Base-by-base conservation (phyloP, 1,284 basidiomycete species). In the Cryptococcus depauperatus region DNA sequence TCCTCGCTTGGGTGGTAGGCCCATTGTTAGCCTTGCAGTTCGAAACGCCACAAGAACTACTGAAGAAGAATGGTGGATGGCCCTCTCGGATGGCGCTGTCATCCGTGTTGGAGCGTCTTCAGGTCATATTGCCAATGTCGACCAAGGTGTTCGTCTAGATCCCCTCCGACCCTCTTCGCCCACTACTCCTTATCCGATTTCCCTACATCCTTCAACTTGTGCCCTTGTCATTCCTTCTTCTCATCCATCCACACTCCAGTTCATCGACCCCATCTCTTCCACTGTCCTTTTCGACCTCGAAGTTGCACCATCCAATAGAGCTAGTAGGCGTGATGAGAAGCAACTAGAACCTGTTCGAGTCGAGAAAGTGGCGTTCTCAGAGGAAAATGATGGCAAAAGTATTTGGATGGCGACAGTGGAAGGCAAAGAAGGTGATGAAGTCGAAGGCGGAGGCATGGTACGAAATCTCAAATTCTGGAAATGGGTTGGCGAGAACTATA, bases 391-490 rank as follows among this genome's bases (percentile, higher is more conserved):
- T 33, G 59, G 60, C 29, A 48, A 52, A 38, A 60, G 82, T n/a
- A 76, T 81, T 41, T 97, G 93, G 92, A 83, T 99, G 82, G 90
- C 90, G 1, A 95, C 93, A 0, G 71, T 91, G 30, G 93, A 98
- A 68, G 73, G 73, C 27, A 79, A 91, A 47, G 77, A 80, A 49
- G 80, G 78, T 13, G 80, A 83, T 37, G 79, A 79, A 16, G 73
- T 74, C 19, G 61, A 64, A 43, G 63, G 64, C 38, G 48, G 64
- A 56, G 76, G 75, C 47, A 69, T 75, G 9, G 87, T 90, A 57
- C 75, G 83, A 8, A 83, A 84, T 60, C 76, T 97, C 55, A 96
- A 96, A 70, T 70, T 96, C 34, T 97, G 92, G 92, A 74, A 73
- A 48, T 93, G 90, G 86, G 79, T 83, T 16, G 57, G 69, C 62